phyloP scores from a whole-genome alignment of 331 rosid genomes.

The Pyracantha coccinea region DNA sequence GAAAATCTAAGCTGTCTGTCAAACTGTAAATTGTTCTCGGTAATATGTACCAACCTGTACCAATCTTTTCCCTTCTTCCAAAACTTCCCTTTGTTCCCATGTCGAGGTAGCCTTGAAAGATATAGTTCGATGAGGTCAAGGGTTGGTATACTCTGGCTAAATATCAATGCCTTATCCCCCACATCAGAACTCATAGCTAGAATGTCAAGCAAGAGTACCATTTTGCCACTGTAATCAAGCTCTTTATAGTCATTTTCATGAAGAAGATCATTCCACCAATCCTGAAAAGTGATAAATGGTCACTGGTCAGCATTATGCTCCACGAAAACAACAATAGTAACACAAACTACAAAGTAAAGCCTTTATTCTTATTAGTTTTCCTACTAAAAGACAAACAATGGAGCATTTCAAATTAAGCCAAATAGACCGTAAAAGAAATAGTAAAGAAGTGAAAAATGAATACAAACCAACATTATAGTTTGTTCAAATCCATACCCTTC shows the following conservation, averaged over 20 bases:
- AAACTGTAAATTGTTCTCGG: not conserved
- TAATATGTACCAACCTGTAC: conserved; percentile 70
- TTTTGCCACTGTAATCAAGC: conserved; percentile 85
- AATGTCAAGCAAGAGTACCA: conserved; percentile 85
- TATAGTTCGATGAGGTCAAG: conserved; percentile 84
- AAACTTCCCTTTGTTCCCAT: conserved; percentile 54
- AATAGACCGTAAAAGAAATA: not conserved
- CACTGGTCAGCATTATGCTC: not conserved
- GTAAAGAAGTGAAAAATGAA: not conserved
- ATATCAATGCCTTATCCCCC: conserved; percentile 92
- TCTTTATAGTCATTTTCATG: conserved; percentile 67
- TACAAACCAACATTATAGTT: conserved; percentile 2
- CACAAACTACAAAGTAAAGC: not conserved
- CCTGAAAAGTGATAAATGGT: conserved; percentile 37
- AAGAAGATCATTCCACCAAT: conserved; percentile 92
- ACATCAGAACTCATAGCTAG: conserved; percentile 70
- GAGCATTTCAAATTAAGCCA: not conserved
- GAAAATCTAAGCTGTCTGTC: not conserved
- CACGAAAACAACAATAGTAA: conserved; percentile 10
- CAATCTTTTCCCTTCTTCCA: conserved; percentile 98
- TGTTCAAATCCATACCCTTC: conserved; percentile 46
- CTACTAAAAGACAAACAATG: not conserved
- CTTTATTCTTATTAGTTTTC: not conserved
- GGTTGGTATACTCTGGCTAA: conserved; percentile 98
- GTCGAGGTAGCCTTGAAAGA: conserved; percentile 66